Percentiles rank a stretch among this genome's conserved stretches.
Evolutionary conservation across 169 alveolate species (phyloP).

Genomic region (Plasmodium vivax): DNA sequence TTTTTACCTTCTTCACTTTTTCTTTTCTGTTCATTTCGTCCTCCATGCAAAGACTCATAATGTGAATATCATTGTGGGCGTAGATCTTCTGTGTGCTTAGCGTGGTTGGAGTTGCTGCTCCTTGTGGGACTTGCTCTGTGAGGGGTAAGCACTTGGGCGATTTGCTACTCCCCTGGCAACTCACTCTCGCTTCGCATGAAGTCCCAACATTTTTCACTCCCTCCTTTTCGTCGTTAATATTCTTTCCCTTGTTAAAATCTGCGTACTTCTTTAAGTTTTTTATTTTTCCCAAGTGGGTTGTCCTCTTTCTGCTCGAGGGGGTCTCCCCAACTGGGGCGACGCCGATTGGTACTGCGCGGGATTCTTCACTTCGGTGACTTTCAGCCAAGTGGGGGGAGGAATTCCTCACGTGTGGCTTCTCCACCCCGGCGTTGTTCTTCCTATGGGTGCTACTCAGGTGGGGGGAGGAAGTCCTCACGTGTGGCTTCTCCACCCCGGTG

Average conservation of each 20-base stretch:
- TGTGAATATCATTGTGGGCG: neutral
- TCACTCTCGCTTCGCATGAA: neutral
- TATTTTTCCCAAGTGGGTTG: neutral
- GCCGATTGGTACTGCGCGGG: neutral
- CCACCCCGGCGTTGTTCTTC: neutral
- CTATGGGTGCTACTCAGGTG: neutral
- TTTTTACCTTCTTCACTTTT: conserved; percentile 6
- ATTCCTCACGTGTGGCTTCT: neutral
- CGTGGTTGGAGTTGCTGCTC: no score
- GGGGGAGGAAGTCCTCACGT: neutral
- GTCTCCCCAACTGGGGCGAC: neutral
- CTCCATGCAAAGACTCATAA: neutral
- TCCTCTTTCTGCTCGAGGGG: conserved; percentile 17
- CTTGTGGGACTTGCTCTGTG: neutral
- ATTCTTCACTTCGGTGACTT: conserved; percentile 6
- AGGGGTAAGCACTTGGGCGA: neutral
- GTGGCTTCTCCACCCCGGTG: neutral
- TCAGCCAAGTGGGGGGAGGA: conserved; percentile 13
- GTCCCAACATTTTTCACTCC: neutral
- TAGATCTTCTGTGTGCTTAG: neutral
- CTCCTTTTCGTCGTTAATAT: neutral
- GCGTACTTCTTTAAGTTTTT: conserved; percentile 1
- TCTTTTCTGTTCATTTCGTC: neutral
- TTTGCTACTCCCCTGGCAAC: neutral
- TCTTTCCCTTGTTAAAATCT: conserved; percentile 6